Evolutionary conservation across 441 rosid genomes (phyloP).

Genomic region (Lepidium campestre): DNA sequence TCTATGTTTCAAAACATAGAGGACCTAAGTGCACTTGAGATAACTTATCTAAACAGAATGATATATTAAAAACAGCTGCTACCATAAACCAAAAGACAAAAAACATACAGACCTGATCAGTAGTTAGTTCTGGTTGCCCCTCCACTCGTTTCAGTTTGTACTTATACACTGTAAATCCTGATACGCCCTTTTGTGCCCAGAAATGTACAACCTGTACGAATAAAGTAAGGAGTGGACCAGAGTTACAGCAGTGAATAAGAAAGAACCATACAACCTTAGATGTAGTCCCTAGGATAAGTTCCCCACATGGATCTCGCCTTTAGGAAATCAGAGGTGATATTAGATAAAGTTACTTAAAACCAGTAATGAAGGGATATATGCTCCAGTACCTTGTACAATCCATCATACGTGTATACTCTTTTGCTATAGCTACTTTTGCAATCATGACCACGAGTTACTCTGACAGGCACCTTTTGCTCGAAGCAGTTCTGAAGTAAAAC

Average conservation of each 20-base stretch:
- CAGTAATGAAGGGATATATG: neutral
- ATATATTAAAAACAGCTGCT: neutral
- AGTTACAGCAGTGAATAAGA: neutral
- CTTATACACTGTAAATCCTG: constrained; percentile 75
- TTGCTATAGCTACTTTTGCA: constrained; percentile 57
- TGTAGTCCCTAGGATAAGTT: neutral
- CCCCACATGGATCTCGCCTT: neutral
- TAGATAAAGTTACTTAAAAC: neutral
- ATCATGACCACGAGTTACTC: constrained; percentile 79
- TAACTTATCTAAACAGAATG: neutral
- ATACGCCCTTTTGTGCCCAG: constrained; percentile 77
- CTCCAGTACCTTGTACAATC: constrained; percentile 60
- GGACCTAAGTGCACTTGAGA: neutral
- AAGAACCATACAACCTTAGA: neutral
- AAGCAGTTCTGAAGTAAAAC: constrained; percentile 45
- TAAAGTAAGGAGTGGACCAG: neutral
- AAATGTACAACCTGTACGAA: constrained; percentile 50
- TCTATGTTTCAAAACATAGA: neutral
- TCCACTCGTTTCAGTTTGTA: constrained; percentile 49
- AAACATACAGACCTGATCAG: constrained; percentile 49
- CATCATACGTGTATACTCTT: constrained; percentile 79
- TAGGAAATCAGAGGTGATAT: neutral
- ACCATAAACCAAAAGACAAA: neutral
- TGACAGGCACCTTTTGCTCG: constrained; percentile 57
- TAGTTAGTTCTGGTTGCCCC: constrained; percentile 68